phyloP scores from a whole-genome alignment of 495 filamentous ascomycete species.

The Penicillium arizonense region DNA sequence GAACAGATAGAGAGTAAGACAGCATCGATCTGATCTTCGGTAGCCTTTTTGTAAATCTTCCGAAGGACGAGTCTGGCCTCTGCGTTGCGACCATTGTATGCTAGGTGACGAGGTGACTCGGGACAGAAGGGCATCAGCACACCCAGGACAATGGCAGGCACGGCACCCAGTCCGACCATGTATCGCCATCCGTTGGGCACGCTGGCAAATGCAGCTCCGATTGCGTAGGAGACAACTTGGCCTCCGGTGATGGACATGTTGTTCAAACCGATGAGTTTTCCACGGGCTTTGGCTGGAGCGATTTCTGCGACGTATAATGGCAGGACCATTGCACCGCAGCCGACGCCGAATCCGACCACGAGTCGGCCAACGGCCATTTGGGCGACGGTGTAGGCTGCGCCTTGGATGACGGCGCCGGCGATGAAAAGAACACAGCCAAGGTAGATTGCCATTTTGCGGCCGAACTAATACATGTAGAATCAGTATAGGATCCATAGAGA shows the following conservation, averaged over 20 bases:
- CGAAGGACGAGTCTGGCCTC: slow-evolving; percentile 34
- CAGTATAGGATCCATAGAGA: not conserved
- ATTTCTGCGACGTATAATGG: slow-evolving; percentile 46
- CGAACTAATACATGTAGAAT: not conserved
- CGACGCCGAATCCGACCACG: slow-evolving; percentile 51
- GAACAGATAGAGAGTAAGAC: too few relatives aligned
- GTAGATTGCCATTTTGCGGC: slow-evolving; percentile 34
- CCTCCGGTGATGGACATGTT: slow-evolving; percentile 54
- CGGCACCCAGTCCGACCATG: slow-evolving; percentile 46
- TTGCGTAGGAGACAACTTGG: slow-evolving; percentile 48
- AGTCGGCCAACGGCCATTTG: slow-evolving; percentile 52
- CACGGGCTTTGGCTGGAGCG: slow-evolving; percentile 49
- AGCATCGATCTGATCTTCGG: slow-evolving; percentile 31
- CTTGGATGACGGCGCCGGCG: slow-evolving; percentile 44
- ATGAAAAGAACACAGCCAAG: slow-evolving; percentile 48
- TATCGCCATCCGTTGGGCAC: slow-evolving; percentile 48
- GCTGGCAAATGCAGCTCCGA: slow-evolving; percentile 50
- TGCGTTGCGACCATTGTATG: slow-evolving; percentile 39
- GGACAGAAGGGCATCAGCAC: slow-evolving; percentile 45
- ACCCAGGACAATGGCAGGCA: slow-evolving; percentile 43
- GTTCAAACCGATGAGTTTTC: slow-evolving; percentile 52
- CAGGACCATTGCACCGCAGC: slow-evolving; percentile 48
- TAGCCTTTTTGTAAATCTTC: slow-evolving; percentile 37
- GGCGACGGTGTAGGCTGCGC: slow-evolving; percentile 39
- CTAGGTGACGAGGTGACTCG: slow-evolving; percentile 50